Evolutionary conservation across 2,329 filamentous ascomycete genomes (phyloP), one percentile per base, ranked within the genome.

Genomic region (Pseudogymnoascus sp.): DNA sequence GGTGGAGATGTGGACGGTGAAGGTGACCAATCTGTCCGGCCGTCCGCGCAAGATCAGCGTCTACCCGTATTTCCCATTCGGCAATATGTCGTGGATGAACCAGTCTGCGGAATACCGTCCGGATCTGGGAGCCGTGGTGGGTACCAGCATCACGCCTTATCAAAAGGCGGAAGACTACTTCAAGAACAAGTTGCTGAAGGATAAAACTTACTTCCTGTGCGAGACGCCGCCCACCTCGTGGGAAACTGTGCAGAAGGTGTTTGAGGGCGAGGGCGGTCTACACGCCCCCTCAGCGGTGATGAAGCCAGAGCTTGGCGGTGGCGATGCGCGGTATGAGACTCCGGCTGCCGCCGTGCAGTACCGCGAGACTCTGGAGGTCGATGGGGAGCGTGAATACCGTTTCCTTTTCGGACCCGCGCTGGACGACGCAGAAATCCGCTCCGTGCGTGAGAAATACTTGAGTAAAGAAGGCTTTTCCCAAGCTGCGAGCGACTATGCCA

Each of bases 81-180:
- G 82, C n/a, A 83, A 82, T 72, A 83, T 83, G 80, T 84, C 82
- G 12, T 84, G 82, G 82, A 85, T 84, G 82, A 84, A 83, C 69
- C 82, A 83, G 69, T 80, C 80, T 33, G 81, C 79, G 37, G 79
- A 81, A 65, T 84, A 80, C 75, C 75, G 78, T 21, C 62, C 72
- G 5, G 78, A 81, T 8, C 74, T 83, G 18, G 74, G 75, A 21
- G 82, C 79, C 23, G 74, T 85, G 11, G 76, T 85, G 9, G 80
- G 75, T 23, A 82, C 75, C 70, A 78, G 79, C 68, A 78, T 83
- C 64, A 83, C 81, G 1, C 82, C 82, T 0, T 84, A 85, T 67
- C 82, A 84, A 63, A 83, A 83, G 67, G 78, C 81, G 0, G 75
- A 77, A 64, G 81, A 85, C 63, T 84, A 83, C 68, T 81, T 79